Base-by-base conservation (phyloP, 441 rosid genomes). In the Eutrema salsugineum region DNA sequence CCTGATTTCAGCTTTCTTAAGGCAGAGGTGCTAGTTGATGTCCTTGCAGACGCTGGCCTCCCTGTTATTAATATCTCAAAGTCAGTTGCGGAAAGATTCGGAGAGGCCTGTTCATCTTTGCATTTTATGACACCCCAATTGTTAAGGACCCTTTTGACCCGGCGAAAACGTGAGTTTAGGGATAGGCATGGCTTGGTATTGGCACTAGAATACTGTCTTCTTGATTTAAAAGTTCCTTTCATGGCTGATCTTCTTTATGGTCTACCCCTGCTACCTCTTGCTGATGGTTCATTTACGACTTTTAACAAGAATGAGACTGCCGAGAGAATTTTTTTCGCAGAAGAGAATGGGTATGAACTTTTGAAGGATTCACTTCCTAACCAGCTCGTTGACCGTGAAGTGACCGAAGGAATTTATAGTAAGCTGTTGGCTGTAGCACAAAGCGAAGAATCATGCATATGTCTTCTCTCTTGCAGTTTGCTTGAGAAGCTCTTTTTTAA, bases 191-290 rank as follows among this genome's bases (percentile, higher is more conserved):
- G 90, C 69, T 83, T 85, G 82, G 72, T 88, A 62, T 79, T 93
- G 83, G 80, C 92, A 66, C 91, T 95, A 78, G 99, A 95, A 70
- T 95, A 95, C 82, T 95, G 99, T 83, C 85, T 95, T 67, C 84
- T 86, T 87, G 99, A 93, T 84, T 81, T 84, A 53, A 61, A 77
- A 69, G 73, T 74, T 80, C 88, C 93, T 24, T 75, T 71, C 81
- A 80, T 59, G 57, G 79, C 78, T 55, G 87, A 85, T 62, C 66
- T 64, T 78, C 77, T 95, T 78, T 86, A 80, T 79, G 98, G 98
- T 78, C 82, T 95, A 83, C 86, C 94, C 68, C 77, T 95, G 85
- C 77, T 95, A 80, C 98, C 98, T 56, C 96, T 95, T 65, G 90
- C 94, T 22, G 84, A 93, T 87, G 97, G 95, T 84, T 91, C 95